Percentiles rank a stretch among this genome's conserved stretches.
phyloP scores from a whole-genome alignment of 139 green algal species.

The Pleodorina starrii region DNA sequence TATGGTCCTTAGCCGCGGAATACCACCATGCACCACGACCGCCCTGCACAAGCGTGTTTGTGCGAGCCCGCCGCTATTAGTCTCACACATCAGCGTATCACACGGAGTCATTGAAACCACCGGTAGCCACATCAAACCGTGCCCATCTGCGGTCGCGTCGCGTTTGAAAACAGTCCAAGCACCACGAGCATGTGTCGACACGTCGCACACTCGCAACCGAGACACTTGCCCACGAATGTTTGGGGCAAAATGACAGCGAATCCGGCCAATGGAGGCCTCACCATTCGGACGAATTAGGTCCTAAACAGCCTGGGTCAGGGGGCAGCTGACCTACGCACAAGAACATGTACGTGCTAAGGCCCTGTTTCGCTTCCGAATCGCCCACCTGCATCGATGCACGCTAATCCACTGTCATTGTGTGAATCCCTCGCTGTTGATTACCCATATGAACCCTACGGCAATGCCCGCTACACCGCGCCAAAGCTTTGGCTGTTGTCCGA shows the following conservation, averaged over 20 bases:
- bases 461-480: background rate
- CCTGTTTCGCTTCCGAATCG: background rate
- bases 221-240: background rate
- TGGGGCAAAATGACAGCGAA: background rate
- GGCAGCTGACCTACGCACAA: background rate
- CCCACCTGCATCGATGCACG: conserved; percentile 16
- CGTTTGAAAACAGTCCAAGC: conserved; percentile 24
- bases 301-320: conserved; percentile 4
- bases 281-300: conserved; percentile 11
- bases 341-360: conserved; percentile 7
- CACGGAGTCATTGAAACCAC: conserved; percentile 30
- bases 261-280: background rate
- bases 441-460: background rate
- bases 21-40: conserved; percentile 3
- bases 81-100: conserved; percentile 11
- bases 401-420: background rate
- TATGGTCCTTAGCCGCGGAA: background rate
- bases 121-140: background rate
- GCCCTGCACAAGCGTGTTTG: background rate
- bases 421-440: background rate
- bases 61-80: background rate
- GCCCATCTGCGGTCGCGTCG: conserved; percentile 6
- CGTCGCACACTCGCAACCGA: conserved; percentile 19
- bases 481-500: background rate
- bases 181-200: conserved; percentile 1